A percentile compares a stretch with the other conserved stretches of the same genome.
Conservation (phyloP, 352 stramenopile genomes). For the Chrysophaeum taylorii region DNA sequence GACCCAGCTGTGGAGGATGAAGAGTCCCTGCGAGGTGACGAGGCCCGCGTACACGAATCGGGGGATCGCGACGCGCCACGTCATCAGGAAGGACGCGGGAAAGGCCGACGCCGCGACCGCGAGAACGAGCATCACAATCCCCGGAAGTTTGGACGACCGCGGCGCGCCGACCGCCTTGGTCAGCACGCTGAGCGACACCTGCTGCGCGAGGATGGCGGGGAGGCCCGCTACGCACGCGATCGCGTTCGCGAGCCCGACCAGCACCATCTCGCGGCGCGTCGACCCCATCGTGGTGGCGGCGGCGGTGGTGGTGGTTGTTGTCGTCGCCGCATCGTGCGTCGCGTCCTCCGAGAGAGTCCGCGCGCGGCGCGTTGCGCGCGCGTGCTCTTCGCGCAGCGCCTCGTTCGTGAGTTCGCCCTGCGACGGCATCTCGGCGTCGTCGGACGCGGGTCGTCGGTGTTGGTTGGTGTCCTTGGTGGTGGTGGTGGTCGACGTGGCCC, state of each 20-base stretch:
- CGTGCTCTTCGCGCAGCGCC: no score
- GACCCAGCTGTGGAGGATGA: neutral
- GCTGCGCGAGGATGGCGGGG: neutral
- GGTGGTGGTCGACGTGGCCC: no score
- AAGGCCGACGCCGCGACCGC: neutral
- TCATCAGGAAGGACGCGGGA: neutral
- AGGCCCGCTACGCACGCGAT: neutral
- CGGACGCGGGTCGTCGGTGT: neutral
- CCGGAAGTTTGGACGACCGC: neutral
- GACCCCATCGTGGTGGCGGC: neutral
- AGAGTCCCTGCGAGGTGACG: neutral
- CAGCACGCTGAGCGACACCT: neutral
- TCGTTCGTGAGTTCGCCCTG: no score
- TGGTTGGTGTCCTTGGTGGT: no score
- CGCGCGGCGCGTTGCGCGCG: no score
- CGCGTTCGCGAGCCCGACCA: no score
- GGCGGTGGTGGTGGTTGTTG: no score
- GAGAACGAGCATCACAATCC: neutral
- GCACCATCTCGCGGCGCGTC: no score
- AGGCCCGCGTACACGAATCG: slow-evolving; percentile 5
- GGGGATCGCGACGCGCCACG: neutral
- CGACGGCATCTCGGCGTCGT: no score
- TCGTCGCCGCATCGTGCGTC: no score
- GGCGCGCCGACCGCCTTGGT: neutral
- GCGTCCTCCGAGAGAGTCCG: no score